phyloP scores from a whole-genome alignment of 495 filamentous ascomycete genomes.

The Pyrenopolyporus hunteri region DNA sequence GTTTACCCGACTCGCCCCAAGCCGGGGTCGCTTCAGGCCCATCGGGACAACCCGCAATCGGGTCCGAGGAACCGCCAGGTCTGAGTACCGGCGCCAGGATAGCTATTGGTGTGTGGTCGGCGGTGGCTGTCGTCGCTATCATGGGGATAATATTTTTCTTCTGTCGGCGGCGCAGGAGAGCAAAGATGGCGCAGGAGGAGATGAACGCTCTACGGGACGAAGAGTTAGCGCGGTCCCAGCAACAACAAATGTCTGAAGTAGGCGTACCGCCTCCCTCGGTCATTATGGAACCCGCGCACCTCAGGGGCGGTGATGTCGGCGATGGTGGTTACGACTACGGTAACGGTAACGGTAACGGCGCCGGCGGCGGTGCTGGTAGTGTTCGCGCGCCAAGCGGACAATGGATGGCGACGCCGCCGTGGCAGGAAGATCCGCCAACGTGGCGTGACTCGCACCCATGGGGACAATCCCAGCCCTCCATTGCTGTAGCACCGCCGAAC shows the following conservation, averaged over 20 bases:
- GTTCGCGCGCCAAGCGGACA: conserved; percentile 26
- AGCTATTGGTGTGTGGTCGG: conserved; percentile 32
- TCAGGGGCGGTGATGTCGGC: conserved; percentile 4
- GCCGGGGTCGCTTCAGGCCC: conserved; percentile 19
- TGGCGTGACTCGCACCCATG: conserved; percentile 37
- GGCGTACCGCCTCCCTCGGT: conserved; percentile 3
- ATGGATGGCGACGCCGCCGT: conserved; percentile 33
- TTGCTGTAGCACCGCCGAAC: conserved; percentile 7
- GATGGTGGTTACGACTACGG: neutral
- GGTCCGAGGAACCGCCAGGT: conserved; percentile 11
- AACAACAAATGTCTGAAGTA: conserved; percentile 11
- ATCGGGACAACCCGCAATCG: conserved; percentile 21
- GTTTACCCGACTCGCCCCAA: conserved; percentile 3
- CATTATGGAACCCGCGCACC: conserved; percentile 11
- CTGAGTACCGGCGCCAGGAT: conserved; percentile 25
- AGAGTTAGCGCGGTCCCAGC: conserved; percentile 20
- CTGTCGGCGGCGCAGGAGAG: conserved; percentile 16
- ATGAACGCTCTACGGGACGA: conserved; percentile 27
- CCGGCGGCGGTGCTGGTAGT: neutral
- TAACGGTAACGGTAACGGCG: no score
- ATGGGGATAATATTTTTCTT: conserved; percentile 24
- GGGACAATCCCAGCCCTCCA: conserved; percentile 27
- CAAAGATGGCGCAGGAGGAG: conserved; percentile 13
- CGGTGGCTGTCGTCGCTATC: conserved; percentile 22
- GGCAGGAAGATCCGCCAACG: conserved; percentile 31